Evolutionary conservation across 2,329 filamentous ascomycete genomes (phyloP).

Genomic region (Aspergillus costaricaensis): DNA sequence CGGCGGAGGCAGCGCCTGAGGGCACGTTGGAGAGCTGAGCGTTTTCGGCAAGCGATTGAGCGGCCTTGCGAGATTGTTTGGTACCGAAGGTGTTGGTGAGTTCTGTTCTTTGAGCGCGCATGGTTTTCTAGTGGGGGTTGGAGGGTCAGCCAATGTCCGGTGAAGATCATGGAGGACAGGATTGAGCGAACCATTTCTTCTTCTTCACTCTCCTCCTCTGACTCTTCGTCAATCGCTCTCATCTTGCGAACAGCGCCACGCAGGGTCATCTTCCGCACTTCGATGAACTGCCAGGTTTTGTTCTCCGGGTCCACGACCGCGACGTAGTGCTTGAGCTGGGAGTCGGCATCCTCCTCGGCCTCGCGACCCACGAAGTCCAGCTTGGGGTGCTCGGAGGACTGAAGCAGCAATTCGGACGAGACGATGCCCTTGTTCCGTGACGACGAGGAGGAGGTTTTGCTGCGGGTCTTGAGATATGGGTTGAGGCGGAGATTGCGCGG

Average conservation of each 20-base stretch:
- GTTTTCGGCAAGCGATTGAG: slow-evolving; percentile 51
- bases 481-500: slow-evolving; percentile 34
- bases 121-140: slow-evolving; percentile 31
- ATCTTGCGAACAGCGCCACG: slow-evolving; percentile 48
- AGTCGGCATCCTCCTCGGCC: slow-evolving; percentile 53
- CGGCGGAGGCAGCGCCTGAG: slow-evolving; percentile 36
- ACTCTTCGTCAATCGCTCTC: slow-evolving; percentile 29
- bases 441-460: slow-evolving; percentile 35
- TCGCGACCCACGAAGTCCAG: slow-evolving; percentile 61
- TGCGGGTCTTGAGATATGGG: slow-evolving; percentile 54
- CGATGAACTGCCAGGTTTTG: slow-evolving; percentile 55
- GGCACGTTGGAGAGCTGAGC: slow-evolving; percentile 47
- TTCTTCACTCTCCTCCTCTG: slow-evolving; percentile 31
- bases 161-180: not conserved
- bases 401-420: slow-evolving; percentile 57
- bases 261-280: slow-evolving; percentile 58
- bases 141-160: not conserved
- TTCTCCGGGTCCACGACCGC: slow-evolving; percentile 60
- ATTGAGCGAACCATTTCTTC: slow-evolving; percentile 31
- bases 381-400: slow-evolving; percentile 61
- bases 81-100: slow-evolving; percentile 54
- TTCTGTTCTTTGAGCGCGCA: slow-evolving; percentile 43
- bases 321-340: slow-evolving; percentile 61
- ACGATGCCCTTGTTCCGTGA: slow-evolving; percentile 39
- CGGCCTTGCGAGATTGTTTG: slow-evolving; percentile 52